Percentiles rank a stretch among this genome's conserved stretches.
phyloP scores from a whole-genome alignment of 2,329 filamentous ascomycete genomes.

The Periglandula ipomoeae region DNA sequence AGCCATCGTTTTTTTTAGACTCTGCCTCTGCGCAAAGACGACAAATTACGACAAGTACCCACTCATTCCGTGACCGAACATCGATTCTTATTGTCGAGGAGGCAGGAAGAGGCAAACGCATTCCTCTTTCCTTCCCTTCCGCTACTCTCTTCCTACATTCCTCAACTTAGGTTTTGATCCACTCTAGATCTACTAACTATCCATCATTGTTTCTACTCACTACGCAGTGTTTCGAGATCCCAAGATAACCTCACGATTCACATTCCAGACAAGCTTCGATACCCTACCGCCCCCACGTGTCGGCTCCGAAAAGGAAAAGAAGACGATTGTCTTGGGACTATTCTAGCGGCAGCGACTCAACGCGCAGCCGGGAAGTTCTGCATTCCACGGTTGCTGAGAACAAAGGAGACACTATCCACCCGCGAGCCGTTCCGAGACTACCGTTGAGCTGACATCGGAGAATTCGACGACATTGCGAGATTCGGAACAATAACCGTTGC shows the following conservation, averaged over 20 bases:
- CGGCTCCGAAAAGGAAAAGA: background rate
- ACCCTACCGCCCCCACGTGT: slow-evolving; percentile 1
- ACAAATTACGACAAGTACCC: background rate
- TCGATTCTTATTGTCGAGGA: slow-evolving; percentile 2
- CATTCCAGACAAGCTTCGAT: slow-evolving; percentile 5
- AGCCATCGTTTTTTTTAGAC: slow-evolving; percentile 1
- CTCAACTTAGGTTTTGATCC: slow-evolving; percentile 3
- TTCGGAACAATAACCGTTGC: background rate
- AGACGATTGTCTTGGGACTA: background rate
- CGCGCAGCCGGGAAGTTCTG: background rate
- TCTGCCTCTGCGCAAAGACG: background rate
- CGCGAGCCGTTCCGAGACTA: slow-evolving; percentile 5
- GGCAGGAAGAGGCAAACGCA: background rate
- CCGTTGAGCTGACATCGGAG: background rate
- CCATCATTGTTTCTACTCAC: background rate
- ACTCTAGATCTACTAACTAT: background rate
- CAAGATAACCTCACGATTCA: background rate
- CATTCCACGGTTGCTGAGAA: slow-evolving; percentile 3
- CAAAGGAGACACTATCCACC: background rate
- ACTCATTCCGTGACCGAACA: background rate
- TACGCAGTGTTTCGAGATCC: slow-evolving; percentile 1
- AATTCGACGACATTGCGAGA: background rate
- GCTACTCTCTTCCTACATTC: slow-evolving; percentile 1
- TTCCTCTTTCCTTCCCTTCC: background rate
- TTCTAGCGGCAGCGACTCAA: background rate